These are phyloP conservation scores for Eruca vesicaria DNA, from an alignment of 441 rosid species.

Conservation along the genomic window DNA sequence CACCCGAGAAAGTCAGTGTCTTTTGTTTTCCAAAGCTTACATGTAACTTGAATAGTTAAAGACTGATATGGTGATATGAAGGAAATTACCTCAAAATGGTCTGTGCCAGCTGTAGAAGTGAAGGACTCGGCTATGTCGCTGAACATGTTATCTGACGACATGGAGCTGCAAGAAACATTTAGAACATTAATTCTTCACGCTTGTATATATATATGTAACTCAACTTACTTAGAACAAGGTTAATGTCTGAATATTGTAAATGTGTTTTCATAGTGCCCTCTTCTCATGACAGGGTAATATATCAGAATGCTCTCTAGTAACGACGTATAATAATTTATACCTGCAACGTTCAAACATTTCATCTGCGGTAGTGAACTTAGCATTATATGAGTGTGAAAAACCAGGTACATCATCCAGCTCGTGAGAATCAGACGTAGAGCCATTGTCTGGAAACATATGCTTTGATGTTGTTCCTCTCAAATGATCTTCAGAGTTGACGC, in stretches of 20 bases:
- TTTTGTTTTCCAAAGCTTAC: neutral
- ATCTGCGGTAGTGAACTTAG: slow-evolving; percentile 28
- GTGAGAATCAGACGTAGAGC: slow-evolving; percentile 11
- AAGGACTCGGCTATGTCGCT: slow-evolving; percentile 33
- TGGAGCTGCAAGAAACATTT: slow-evolving; percentile 25
- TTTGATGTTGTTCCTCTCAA: slow-evolving; percentile 11
- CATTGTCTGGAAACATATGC: slow-evolving; percentile 18
- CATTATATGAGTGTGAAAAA: slow-evolving; percentile 22
- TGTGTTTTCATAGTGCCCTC: neutral
- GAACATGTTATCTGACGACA: slow-evolving; percentile 34
- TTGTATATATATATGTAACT: neutral
- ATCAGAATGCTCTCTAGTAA: neutral
- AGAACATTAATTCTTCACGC: neutral
- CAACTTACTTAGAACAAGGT: neutral
- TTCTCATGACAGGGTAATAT: neutral
- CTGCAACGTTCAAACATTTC: slow-evolving; percentile 26
- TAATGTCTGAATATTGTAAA: neutral
- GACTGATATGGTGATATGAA: slow-evolving; percentile 1
- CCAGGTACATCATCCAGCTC: slow-evolving; percentile 26
- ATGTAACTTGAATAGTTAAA: neutral
- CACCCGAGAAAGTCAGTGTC: slow-evolving; percentile 6
- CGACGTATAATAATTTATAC: slow-evolving; percentile 15
- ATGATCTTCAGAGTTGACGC: slow-evolving; percentile 26
- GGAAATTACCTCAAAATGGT: slow-evolving; percentile 12
- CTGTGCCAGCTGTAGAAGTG: slow-evolving; percentile 17